Conservation (phyloP, 2,329 filamentous ascomycete species). For the Pseudogymnoascus sp. region DNA sequence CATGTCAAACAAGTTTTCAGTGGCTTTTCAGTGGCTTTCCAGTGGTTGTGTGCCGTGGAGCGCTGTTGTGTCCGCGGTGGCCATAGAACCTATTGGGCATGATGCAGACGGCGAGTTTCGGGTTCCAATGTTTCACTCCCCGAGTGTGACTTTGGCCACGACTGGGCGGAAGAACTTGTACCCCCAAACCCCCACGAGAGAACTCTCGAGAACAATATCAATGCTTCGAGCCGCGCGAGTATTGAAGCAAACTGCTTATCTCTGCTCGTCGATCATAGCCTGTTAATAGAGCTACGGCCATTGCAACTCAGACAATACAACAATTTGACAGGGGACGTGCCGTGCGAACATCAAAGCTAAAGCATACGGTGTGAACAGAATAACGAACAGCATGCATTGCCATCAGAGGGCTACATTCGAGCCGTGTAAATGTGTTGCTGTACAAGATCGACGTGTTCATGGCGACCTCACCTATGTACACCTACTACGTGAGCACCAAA, state of each 20-base stretch:
- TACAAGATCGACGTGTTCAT: background rate
- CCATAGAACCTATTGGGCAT: background rate
- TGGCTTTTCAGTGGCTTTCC: background rate
- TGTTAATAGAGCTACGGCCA: background rate
- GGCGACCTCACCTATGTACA: background rate
- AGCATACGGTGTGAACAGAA: background rate
- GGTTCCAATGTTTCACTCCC: background rate
- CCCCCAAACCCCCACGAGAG: background rate
- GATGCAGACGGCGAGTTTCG: background rate
- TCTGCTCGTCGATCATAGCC: background rate
- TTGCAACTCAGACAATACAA: background rate
- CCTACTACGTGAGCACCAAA: background rate
- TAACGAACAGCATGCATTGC: background rate
- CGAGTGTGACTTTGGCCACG: background rate
- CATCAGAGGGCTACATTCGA: background rate
- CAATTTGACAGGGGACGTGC: background rate
- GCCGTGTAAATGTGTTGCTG: background rate
- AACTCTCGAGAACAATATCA: background rate
- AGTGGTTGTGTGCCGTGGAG: background rate
- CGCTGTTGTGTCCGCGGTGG: background rate
- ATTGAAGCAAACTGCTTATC: background rate
- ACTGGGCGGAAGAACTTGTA: background rate
- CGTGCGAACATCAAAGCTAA: background rate
- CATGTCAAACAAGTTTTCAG: background rate
- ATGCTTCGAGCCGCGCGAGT: conserved; percentile 2